A percentile compares a stretch with the other conserved stretches of the same genome.
These are phyloP conservation scores for Juglanconis juglandina DNA, from an alignment of 2,329 filamentous ascomycete species.

Conservation along the genomic window DNA sequence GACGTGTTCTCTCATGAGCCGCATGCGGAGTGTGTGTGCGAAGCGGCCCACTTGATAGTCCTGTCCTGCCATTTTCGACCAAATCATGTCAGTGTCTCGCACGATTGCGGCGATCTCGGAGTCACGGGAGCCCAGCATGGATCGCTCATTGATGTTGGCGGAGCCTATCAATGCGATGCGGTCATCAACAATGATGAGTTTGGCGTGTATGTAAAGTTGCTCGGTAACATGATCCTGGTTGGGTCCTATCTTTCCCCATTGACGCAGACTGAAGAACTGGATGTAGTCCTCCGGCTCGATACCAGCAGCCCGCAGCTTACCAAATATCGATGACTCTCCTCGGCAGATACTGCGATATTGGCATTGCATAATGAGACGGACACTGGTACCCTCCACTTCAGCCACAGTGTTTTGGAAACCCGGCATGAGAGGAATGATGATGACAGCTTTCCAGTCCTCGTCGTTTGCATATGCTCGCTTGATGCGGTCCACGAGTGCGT, in stretches of 20 bases:
- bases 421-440: conserved; percentile 94
- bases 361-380: conserved; percentile 93
- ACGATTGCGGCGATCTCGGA: conserved; percentile 90
- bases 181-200: conserved; percentile 94
- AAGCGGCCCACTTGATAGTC: conserved; percentile 90
- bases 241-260: conserved; percentile 87
- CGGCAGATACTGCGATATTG: conserved; percentile 95
- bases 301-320: conserved; percentile 69
- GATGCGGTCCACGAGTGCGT: conserved; percentile 89
- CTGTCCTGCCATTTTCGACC: conserved; percentile 84
- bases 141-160: conserved; percentile 97
- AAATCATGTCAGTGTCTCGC: conserved; percentile 87
- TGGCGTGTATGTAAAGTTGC: conserved; percentile 96
- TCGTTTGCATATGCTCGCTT: conserved; percentile 77
- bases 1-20: conserved; percentile 93
- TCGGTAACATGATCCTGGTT: conserved; percentile 85
- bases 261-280: conserved; percentile 85
- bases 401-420: conserved; percentile 97
- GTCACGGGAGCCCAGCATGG: conserved; percentile 87
- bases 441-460: conserved; percentile 85
- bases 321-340: conserved; percentile 89
- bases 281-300: conserved; percentile 96
- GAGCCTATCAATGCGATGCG: conserved; percentile 91
- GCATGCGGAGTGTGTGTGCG: conserved; percentile 85
- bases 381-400: conserved; percentile 87